Percentiles rank a stretch among this genome's conserved stretches.
Conservation (phyloP, 257 asterid species). For the Rhazya stricta region DNA sequence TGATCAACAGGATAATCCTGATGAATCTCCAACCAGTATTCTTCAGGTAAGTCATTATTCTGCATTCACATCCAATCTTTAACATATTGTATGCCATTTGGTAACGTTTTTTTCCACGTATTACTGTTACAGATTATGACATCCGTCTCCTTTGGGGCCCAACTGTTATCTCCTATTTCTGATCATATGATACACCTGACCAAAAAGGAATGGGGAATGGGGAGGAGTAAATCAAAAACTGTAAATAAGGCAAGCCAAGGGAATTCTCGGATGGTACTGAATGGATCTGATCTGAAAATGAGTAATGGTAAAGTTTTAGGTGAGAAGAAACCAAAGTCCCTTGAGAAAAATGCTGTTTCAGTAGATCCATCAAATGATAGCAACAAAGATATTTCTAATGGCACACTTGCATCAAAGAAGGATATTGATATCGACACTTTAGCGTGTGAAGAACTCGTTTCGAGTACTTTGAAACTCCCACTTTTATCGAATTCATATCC, state of each 20-base stretch:
- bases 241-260: constrained; percentile 31
- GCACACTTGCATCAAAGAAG: constrained; percentile 33
- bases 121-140: constrained; percentile 75
- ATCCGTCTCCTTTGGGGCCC: constrained; percentile 41
- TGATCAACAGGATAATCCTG: constrained; percentile 40
- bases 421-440: constrained; percentile 44
- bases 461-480: constrained; percentile 79
- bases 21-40: constrained; percentile 84
- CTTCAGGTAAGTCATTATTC: constrained; percentile 62
- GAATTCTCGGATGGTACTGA: constrained; percentile 32
- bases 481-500: constrained; percentile 50
- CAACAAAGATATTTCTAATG: constrained; percentile 23
- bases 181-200: constrained; percentile 48
- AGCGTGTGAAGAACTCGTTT: constrained; percentile 72
- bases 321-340: constrained; percentile 38
- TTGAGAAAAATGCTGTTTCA: constrained; percentile 31
- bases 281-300: constrained; percentile 49
- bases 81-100: constrained; percentile 3
- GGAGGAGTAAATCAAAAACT: constrained; percentile 39
- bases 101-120: constrained; percentile 13
- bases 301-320: constrained; percentile 37
- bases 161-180: constrained; percentile 73
- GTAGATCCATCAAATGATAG: constrained; percentile 29
- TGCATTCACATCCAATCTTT: constrained; percentile 10
- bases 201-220: constrained; percentile 39